Percentiles rank a stretch among this genome's conserved stretches.
These are phyloP conservation scores for Monosporascus sp. DNA, from an alignment of 2,329 filamentous ascomycete species.

Conservation along the genomic window DNA sequence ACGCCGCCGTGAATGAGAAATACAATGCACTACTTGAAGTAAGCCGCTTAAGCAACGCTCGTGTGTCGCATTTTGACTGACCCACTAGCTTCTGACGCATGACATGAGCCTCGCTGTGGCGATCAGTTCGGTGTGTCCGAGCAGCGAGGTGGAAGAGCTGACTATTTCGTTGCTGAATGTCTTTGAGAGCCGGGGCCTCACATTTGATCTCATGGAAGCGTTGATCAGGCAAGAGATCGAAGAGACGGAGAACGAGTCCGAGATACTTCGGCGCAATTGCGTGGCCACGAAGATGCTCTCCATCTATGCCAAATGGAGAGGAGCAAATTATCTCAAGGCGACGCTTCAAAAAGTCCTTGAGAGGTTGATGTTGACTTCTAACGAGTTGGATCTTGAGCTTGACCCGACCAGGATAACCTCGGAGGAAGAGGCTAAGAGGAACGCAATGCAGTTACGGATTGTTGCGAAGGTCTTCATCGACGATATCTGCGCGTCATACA, in stretches of 20 bases:
- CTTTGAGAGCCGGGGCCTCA: slow-evolving; percentile 61
- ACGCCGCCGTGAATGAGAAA: slow-evolving; percentile 62
- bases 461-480: slow-evolving; percentile 69
- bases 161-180: slow-evolving; percentile 63
- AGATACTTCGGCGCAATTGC: slow-evolving; percentile 62
- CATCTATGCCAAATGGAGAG: slow-evolving; percentile 68
- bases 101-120: slow-evolving; percentile 59
- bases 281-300: slow-evolving; percentile 70
- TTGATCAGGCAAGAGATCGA: slow-evolving; percentile 65
- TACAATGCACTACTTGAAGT: slow-evolving; percentile 61
- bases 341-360: slow-evolving; percentile 65
- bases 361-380: slow-evolving; percentile 59
- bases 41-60: slow-evolving; percentile 12
- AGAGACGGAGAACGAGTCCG: slow-evolving; percentile 64
- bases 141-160: slow-evolving; percentile 63
- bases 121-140: slow-evolving; percentile 62
- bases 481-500: slow-evolving; percentile 60
- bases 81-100: slow-evolving; percentile 49
- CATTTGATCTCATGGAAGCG: slow-evolving; percentile 59
- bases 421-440: slow-evolving; percentile 59
- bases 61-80: slow-evolving; percentile 5
- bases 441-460: slow-evolving; percentile 59
- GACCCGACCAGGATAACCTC: slow-evolving; percentile 58
- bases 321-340: slow-evolving; percentile 54
- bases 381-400: slow-evolving; percentile 63